Evolutionary conservation across 495 filamentous ascomycete genomes (phyloP).

Genomic region (Neurospora sp.): DNA sequence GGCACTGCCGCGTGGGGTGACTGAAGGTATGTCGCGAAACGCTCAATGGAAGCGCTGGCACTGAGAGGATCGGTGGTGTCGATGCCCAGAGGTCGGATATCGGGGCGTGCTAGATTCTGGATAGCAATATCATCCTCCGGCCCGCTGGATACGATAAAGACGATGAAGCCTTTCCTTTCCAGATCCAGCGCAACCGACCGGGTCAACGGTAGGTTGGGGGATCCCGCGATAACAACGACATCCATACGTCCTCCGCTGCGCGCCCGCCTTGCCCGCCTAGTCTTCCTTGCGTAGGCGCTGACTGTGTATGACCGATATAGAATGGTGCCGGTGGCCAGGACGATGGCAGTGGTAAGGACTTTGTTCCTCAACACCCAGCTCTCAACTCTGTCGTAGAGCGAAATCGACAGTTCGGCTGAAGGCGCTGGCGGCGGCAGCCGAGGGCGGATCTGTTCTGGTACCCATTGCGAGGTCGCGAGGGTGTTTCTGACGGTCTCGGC

Average conservation of each 20-base stretch:
- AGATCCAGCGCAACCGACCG: slow-evolving; percentile 72
- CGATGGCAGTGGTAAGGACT: slow-evolving; percentile 54
- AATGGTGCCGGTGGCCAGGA: slow-evolving; percentile 58
- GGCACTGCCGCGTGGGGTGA: slow-evolving; percentile 62
- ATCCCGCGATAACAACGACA: slow-evolving; percentile 82
- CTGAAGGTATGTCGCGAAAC: slow-evolving; percentile 57
- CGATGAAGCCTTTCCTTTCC: slow-evolving; percentile 86
- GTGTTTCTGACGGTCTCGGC: slow-evolving; percentile 53
- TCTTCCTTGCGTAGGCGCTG: slow-evolving; percentile 49
- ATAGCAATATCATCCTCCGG: slow-evolving; percentile 75
- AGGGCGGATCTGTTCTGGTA: slow-evolving; percentile 58
- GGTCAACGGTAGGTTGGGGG: slow-evolving; percentile 68
- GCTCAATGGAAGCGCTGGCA: slow-evolving; percentile 50
- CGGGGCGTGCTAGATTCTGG: slow-evolving; percentile 59
- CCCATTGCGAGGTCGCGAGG: slow-evolving; percentile 54
- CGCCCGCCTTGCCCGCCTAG: slow-evolving; percentile 64
- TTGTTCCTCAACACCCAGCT: slow-evolving; percentile 63
- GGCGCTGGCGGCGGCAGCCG: slow-evolving; percentile 38
- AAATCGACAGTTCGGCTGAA: slow-evolving; percentile 21
- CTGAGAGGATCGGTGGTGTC: slow-evolving; percentile 60
- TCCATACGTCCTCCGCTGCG: slow-evolving; percentile 79
- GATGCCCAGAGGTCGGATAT: slow-evolving; percentile 72
- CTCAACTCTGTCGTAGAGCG: slow-evolving; percentile 28
- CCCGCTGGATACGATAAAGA: slow-evolving; percentile 74
- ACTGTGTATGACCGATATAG: slow-evolving; percentile 56